Conservation (phyloP, 1,284 basidiomycete species). For the Leccinum subfulvum region DNA sequence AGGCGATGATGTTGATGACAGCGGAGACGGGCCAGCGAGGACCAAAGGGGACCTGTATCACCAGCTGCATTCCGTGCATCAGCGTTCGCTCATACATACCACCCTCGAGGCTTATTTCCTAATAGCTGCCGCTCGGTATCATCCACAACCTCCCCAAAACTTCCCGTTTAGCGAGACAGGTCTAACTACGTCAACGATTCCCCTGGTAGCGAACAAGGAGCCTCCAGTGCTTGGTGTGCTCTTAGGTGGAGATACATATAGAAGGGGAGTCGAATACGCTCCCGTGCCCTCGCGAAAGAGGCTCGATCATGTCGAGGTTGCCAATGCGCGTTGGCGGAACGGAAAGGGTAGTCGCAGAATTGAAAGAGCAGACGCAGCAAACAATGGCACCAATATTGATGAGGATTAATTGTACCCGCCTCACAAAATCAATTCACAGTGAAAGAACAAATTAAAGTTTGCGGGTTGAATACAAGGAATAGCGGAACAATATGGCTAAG, state of each 20-base stretch:
- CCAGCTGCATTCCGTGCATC: constrained; percentile 57
- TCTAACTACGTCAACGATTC: constrained; percentile 25
- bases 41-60: constrained; percentile 44
- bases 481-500: no score
- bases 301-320: constrained; percentile 68
- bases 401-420: constrained; percentile 12
- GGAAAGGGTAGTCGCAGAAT: constrained; percentile 51
- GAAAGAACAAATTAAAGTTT: constrained; percentile 14
- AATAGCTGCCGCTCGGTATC: constrained; percentile 48
- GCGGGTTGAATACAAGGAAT: no score
- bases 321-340: constrained; percentile 76
- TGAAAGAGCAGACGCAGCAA: constrained; percentile 3
- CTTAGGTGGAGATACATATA: constrained; percentile 71
- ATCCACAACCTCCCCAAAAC: constrained; percentile 36
- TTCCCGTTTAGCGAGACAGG: constrained; percentile 37
- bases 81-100: constrained; percentile 57
- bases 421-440: not conserved
- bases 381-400: not conserved
- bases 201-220: constrained; percentile 24
- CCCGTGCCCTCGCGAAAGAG: constrained; percentile 66
- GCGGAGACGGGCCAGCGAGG: constrained; percentile 32
- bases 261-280: constrained; percentile 61
- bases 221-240: constrained; percentile 52
- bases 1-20: constrained; percentile 37
- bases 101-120: constrained; percentile 66